These are phyloP conservation scores for Kickxella alabastrina DNA, from an alignment of 192 early-diverging fungal genomes.

Conservation along the genomic window DNA sequence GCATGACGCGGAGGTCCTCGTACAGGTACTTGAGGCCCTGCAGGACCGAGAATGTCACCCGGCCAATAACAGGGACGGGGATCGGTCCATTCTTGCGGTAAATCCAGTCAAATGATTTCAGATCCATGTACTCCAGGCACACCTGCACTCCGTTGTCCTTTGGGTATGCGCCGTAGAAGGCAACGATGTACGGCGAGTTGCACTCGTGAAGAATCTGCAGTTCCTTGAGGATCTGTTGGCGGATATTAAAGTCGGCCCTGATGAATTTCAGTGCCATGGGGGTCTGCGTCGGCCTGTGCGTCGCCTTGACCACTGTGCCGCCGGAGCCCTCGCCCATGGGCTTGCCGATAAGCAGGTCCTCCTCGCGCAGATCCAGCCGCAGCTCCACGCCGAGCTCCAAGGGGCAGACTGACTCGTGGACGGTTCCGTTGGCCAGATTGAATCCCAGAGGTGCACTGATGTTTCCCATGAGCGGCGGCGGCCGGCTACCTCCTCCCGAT, in stretches of 20 bases:
- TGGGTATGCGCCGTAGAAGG: conserved; percentile 94
- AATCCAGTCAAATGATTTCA: conserved; percentile 86
- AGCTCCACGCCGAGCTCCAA: conserved; percentile 71
- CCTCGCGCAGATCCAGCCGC: conserved; percentile 68
- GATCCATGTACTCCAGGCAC: conserved; percentile 98
- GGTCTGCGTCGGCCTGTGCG: conserved; percentile 81
- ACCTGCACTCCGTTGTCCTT: conserved; percentile 80
- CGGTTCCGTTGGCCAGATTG: conserved; percentile 1
- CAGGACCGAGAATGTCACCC: conserved; percentile 74
- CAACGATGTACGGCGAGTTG: conserved; percentile 91
- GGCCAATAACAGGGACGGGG: conserved; percentile 79
- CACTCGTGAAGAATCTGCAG: conserved; percentile 95
- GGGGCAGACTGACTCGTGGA: conserved; percentile 27
- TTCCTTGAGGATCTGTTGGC: conserved; percentile 90
- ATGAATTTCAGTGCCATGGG: conserved; percentile 89
- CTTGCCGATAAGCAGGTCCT: conserved; percentile 73
- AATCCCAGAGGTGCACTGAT: conserved; percentile 14
- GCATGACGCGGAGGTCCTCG: conserved; percentile 86
- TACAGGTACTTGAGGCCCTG: conserved; percentile 83
- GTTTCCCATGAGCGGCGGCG: conserved; percentile 7
- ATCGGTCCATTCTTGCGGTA: conserved; percentile 90
- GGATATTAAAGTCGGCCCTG: conserved; percentile 64
- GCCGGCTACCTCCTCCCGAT: background rate
- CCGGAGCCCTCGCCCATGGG: conserved; percentile 92
- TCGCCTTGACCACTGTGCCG: conserved; percentile 82